Evolutionary conservation across 352 stramenopile species (phyloP).

Genomic region (Globisporangium iwayamae): DNA sequence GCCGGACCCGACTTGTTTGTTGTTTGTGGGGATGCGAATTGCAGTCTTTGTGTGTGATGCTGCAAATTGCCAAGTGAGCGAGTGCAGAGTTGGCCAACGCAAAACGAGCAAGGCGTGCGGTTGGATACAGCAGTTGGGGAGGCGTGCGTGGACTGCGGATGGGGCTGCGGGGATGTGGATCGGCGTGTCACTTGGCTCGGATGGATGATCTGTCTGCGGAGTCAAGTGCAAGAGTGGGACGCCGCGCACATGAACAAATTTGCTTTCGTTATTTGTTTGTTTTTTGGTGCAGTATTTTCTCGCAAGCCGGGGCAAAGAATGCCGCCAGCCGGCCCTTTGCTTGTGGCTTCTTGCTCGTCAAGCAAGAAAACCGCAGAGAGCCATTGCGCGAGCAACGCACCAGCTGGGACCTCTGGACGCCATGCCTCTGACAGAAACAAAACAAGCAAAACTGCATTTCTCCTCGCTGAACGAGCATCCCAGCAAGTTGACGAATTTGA

Average conservation of each 20-base stretch:
- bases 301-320: not conserved
- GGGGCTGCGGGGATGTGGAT: not conserved
- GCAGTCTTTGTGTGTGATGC: not conserved
- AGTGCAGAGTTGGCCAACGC: not conserved
- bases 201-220: not conserved
- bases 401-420: conserved; percentile 3
- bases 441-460: not conserved
- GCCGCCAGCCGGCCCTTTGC: not conserved
- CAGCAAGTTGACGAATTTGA: not conserved
- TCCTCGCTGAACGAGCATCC: not conserved
- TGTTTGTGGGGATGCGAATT: not conserved
- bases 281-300: not conserved
- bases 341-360: not conserved
- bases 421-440: not conserved
- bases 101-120: not conserved
- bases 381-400: not conserved
- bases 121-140: conserved; percentile 9
- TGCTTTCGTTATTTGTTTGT: not conserved
- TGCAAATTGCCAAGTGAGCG: conserved; percentile 13
- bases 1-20: not conserved
- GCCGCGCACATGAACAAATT: conserved; percentile 1
- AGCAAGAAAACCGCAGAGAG: conserved; percentile 1
- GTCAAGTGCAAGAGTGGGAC: conserved; percentile 11
- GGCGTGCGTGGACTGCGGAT: not conserved
- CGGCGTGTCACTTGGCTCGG: conserved; percentile 7